Conservation (phyloP, 1,139 yeast genomes). For the Zygoascus hellenicus region DNA sequence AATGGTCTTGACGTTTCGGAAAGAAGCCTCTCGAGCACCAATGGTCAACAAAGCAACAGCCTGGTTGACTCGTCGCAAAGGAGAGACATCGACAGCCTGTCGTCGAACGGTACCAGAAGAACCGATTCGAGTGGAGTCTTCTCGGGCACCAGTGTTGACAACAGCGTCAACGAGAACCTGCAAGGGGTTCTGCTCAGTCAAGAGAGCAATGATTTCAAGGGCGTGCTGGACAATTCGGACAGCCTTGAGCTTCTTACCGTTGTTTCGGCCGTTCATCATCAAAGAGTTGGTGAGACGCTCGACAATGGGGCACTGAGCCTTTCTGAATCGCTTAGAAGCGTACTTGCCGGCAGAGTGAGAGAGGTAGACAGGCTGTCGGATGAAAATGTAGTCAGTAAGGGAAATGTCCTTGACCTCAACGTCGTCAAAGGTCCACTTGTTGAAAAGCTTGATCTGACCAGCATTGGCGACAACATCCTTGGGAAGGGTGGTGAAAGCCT, state of each 20-base stretch:
- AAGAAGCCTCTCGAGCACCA: slow-evolving; percentile 99
- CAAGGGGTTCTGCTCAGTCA: slow-evolving; percentile 99
- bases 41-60: slow-evolving; percentile 96
- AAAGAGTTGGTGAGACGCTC: slow-evolving; percentile 99
- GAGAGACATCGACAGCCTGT: slow-evolving; percentile 99
- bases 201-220: slow-evolving; percentile 92
- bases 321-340: slow-evolving; percentile 99
- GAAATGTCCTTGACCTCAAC: slow-evolving; percentile 98
- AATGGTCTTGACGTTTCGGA: slow-evolving; percentile 99
- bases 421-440: slow-evolving; percentile 99
- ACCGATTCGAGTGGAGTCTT: slow-evolving; percentile 99
- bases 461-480: slow-evolving; percentile 96
- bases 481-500: slow-evolving; percentile 71
- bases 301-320: slow-evolving; percentile 98
- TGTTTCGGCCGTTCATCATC: slow-evolving; percentile 99
- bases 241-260: slow-evolving; percentile 99
- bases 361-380: slow-evolving; percentile 95
- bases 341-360: slow-evolving; percentile 99
- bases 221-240: slow-evolving; percentile 99
- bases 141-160: slow-evolving; percentile 99
- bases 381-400: slow-evolving; percentile 95
- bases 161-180: slow-evolving; percentile 99
- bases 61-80: slow-evolving; percentile 99
- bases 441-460: slow-evolving; percentile 94
- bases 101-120: slow-evolving; percentile 99